Evolutionary conservation across 2,329 filamentous ascomycete species (phyloP), one percentile per base, ranked within the genome.

Genomic region (Alternaria triticina): DNA sequence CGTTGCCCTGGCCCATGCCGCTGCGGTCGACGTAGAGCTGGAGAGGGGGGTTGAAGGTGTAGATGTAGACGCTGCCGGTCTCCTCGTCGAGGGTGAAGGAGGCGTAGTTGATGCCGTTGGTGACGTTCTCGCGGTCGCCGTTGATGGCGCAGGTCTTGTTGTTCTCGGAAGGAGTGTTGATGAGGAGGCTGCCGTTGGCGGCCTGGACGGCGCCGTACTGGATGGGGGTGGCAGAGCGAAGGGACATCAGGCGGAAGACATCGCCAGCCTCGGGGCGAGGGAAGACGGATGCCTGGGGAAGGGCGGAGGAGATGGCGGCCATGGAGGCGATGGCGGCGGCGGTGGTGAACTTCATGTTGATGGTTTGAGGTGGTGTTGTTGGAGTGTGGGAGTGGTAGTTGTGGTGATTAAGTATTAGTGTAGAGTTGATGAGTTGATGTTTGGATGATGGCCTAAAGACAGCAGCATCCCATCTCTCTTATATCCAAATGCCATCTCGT

Each of bases 1-100:
- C 70, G 27, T 80, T 78, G 55, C 87, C 87, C 61, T 67, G 83
- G 84, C 85, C 86, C 86, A 88, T 88, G 70, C 86, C 87, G 54
- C 85, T 87, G 54, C 85, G 84, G 76, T 89, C 87, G 49, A 84
- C 83, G 66, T 73, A 89, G 55, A 86, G 63, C 71, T 84, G 79
- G 79, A 89, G 87, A 5, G 79, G 77, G 8, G 77, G 79, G 27
- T 78, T 78, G 28, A 72, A 67, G 50, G 81, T 82, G 77, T 84
- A 87, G 33, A 90, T 82, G 74, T 77, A 83, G n/a, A 74, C 81
- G 54, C 80, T 80, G 61, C 69, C 64, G 49, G 85, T 77, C 11
- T 55, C 43, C 27, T 59, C 8, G 43, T 82, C 55, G 69, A 89
- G 76, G 66, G 78, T 78, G 76, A 89, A 87, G 50, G 83, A 86